These are phyloP conservation scores for Daedaleopsis sinensis DNA, from an alignment of 768 basidiomycete species.

Conservation along the genomic window DNA sequence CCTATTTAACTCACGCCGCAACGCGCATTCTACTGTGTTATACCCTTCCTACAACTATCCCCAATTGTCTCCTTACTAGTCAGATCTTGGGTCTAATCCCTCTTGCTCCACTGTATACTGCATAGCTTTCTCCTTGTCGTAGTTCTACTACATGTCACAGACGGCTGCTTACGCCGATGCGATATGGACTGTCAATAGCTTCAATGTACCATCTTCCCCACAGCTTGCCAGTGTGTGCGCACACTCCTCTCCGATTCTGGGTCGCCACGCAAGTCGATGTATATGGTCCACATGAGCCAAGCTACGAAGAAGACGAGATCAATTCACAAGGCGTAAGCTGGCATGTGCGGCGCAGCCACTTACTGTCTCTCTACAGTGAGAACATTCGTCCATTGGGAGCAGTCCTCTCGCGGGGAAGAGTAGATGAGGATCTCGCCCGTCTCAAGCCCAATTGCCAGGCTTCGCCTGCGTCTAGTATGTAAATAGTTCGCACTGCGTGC, in stretches of 20 bases:
- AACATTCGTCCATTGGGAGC: conserved; percentile 50
- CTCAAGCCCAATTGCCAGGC: conserved; percentile 85
- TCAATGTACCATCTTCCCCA: conserved; percentile 92
- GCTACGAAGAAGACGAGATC: conserved; percentile 41
- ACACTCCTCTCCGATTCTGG: conserved; percentile 36
- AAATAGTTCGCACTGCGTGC: not conserved
- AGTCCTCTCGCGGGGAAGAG: conserved; percentile 35
- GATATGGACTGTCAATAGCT: conserved; percentile 65
- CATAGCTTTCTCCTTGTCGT: conserved; percentile 38
- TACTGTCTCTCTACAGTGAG: conserved; percentile 56
- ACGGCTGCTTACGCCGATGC: conserved; percentile 51
- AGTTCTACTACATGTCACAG: conserved; percentile 37
- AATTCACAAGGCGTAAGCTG: conserved; percentile 4
- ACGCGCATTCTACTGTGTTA: conserved; percentile 55
- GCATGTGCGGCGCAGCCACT: conserved; percentile 17
- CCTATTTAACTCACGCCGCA: conserved; percentile 52
- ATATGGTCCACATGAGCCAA: conserved; percentile 78
- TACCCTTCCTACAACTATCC: conserved; percentile 63
- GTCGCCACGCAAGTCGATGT: conserved; percentile 81
- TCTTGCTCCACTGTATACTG: conserved; percentile 71
- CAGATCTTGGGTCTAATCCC: conserved; percentile 45
- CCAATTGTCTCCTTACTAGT: conserved; percentile 66
- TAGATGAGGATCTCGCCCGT: conserved; percentile 75
- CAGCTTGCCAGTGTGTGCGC: conserved; percentile 72
- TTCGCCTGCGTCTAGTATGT: conserved; percentile 40